Evolutionary conservation across 106 monocot genomes (phyloP).

Genomic region (Acanthochlamys bracteata): DNA sequence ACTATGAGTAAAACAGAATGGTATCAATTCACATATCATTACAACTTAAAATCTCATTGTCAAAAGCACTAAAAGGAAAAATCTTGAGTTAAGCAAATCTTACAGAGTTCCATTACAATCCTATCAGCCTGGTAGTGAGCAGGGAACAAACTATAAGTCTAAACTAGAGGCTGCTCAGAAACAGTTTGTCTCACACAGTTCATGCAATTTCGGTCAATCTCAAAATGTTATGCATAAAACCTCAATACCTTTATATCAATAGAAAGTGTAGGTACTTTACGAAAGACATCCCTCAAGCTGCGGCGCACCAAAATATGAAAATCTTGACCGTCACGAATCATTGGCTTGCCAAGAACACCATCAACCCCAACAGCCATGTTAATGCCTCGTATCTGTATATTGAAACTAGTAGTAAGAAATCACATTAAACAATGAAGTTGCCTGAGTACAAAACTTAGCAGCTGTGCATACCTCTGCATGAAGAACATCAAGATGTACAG

Average conservation of each 20-base stretch:
- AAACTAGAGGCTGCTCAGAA: too few species aligned
- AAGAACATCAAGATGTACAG: slow-evolving; percentile 91
- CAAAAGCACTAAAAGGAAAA: too few species aligned
- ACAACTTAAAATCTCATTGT: too few species aligned
- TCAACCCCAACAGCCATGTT: slow-evolving; percentile 81
- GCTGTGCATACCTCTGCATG: slow-evolving; percentile 56
- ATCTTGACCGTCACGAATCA: slow-evolving; percentile 68
- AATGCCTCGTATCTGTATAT: slow-evolving; percentile 66
- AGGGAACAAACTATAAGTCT: too few species aligned
- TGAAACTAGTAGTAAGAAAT: background rate
- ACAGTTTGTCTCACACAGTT: too few species aligned
- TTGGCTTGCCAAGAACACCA: slow-evolving; percentile 70
- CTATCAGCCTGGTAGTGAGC: too few species aligned
- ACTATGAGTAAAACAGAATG: too few species aligned
- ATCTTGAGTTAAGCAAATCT: too few species aligned
- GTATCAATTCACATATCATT: too few species aligned
- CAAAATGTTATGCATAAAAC: background rate
- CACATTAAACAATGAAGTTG: background rate
- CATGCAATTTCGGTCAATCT: too few species aligned
- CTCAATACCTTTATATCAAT: slow-evolving; percentile 65
- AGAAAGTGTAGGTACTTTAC: slow-evolving; percentile 76
- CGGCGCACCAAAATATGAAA: slow-evolving; percentile 73
- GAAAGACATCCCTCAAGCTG: slow-evolving; percentile 88
- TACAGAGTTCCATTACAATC: too few species aligned
- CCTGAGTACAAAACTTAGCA: too few species aligned